Evolutionary conservation across 768 basidiomycete genomes (phyloP).

Genomic region (Phylloporus scabripes): DNA sequence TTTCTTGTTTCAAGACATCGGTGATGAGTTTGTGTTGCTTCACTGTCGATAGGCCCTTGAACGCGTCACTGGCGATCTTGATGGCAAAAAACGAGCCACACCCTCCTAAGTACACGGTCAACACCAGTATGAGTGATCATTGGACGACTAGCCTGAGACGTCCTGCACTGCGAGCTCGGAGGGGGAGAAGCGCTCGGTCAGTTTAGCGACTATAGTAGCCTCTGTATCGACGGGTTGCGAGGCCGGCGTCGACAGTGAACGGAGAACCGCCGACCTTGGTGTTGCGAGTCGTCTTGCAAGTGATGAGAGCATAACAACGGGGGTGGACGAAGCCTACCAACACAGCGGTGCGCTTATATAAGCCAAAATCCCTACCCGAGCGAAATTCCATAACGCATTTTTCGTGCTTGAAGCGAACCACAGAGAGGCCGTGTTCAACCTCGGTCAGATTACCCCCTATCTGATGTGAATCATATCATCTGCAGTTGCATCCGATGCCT

Average conservation of each 20-base stretch:
- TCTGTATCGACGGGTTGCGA: slow-evolving; percentile 34
- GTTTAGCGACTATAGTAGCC: slow-evolving; percentile 61
- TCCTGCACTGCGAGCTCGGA: slow-evolving; percentile 84
- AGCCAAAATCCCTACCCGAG: too few relatives aligned
- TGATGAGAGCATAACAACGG: slow-evolving; percentile 16
- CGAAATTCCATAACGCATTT: too few relatives aligned
- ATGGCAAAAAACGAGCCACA: slow-evolving; percentile 98
- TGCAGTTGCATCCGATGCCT: too few relatives aligned
- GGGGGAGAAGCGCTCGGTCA: slow-evolving; percentile 71
- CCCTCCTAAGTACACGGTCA: slow-evolving; percentile 54
- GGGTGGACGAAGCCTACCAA: too few relatives aligned
- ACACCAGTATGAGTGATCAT: background rate
- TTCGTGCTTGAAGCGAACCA: too few relatives aligned
- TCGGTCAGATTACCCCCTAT: too few relatives aligned
- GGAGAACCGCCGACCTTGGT: slow-evolving; percentile 28
- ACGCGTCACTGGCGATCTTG: slow-evolving; percentile 74
- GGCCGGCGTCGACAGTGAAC: slow-evolving; percentile 19
- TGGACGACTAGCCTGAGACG: slow-evolving; percentile 73
- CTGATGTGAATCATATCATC: too few relatives aligned
- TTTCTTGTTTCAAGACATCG: slow-evolving; percentile 79
- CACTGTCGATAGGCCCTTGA: slow-evolving; percentile 79
- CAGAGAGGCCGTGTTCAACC: too few relatives aligned
- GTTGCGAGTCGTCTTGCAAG: slow-evolving; percentile 33
- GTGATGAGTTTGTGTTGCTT: slow-evolving; percentile 95
- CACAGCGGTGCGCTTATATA: too few relatives aligned